These are phyloP conservation scores for Yamadazyma membranifaciens DNA, from an alignment of 1,139 yeast genomes.

Conservation along the genomic window DNA sequence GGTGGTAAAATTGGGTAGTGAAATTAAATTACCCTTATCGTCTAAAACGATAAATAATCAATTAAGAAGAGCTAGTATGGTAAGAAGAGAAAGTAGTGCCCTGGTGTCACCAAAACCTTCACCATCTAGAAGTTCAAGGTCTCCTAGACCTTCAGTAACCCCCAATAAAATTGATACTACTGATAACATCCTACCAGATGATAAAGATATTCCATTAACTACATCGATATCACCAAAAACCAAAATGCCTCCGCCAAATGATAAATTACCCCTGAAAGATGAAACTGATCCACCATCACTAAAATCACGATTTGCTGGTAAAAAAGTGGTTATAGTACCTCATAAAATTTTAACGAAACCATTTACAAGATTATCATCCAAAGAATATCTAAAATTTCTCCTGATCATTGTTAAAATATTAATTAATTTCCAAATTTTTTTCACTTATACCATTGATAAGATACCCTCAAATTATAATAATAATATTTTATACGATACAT, in stretches of 20 bases:
- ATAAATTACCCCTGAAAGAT: not conserved
- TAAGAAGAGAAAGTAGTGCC: conserved; percentile 6
- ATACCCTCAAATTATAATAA: conserved; percentile 8
- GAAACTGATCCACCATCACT: conserved; percentile 6
- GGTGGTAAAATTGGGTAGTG: conserved; percentile 36
- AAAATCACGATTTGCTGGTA: conserved; percentile 12
- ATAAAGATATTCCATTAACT: conserved; percentile 5
- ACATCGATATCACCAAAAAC: conserved; percentile 8
- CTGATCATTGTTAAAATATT: conserved; percentile 38
- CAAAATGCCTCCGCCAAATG: not conserved
- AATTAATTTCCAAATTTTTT: conserved; percentile 34
- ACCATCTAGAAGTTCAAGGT: not conserved
- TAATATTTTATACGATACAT: conserved; percentile 6
- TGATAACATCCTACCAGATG: too few species aligned
- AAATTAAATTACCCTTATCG: conserved; percentile 39
- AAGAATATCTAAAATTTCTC: conserved; percentile 40
- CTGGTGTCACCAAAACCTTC: not conserved
- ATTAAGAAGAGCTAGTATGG: conserved; percentile 24
- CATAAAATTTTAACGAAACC: conserved; percentile 45
- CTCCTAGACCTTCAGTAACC: not conserved
- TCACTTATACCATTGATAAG: conserved; percentile 17
- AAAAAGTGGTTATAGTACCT: conserved; percentile 39
- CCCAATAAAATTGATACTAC: conserved; percentile 8
- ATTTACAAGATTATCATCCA: conserved; percentile 35
- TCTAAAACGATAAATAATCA: conserved; percentile 43